phyloP scores from a whole-genome alignment of 2,329 filamentous ascomycete species.

The Talaromyces sp. region DNA sequence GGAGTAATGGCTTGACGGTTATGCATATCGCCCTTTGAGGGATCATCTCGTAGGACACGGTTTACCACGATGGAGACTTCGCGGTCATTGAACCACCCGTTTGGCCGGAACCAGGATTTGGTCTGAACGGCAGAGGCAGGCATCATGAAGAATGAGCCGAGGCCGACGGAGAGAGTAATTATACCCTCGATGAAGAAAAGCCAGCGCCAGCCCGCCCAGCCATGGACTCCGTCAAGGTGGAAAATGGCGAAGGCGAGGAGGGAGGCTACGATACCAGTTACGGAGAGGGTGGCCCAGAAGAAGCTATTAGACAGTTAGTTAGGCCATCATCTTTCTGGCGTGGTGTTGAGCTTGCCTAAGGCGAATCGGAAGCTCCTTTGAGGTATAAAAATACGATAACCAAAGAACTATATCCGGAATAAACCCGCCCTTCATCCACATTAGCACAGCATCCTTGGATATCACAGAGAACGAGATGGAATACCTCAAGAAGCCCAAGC shows the following conservation, averaged over 20 bases:
- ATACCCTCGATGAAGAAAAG: slow-evolving; percentile 15
- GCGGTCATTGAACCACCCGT: slow-evolving; percentile 35
- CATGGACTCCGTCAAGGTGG: slow-evolving; percentile 9
- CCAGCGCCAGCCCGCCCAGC: slow-evolving; percentile 10
- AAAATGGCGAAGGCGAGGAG: slow-evolving; percentile 15
- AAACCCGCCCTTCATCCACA: slow-evolving; percentile 31
- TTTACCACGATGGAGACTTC: slow-evolving; percentile 60
- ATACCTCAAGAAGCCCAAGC: slow-evolving; percentile 43
- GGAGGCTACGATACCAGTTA: slow-evolving; percentile 3
- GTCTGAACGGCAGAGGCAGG: slow-evolving; percentile 21
- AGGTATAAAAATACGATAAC: slow-evolving; percentile 16
- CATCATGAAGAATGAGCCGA: slow-evolving; percentile 40
- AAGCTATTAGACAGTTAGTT: neutral
- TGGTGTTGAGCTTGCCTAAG: neutral
- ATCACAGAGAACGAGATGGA: too few species aligned
- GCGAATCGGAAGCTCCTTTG: slow-evolving; percentile 7
- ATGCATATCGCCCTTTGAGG: slow-evolving; percentile 56
- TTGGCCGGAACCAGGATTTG: slow-evolving; percentile 22
- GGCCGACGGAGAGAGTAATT: slow-evolving; percentile 12
- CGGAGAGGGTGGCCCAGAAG: slow-evolving; percentile 13
- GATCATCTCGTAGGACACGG: slow-evolving; percentile 52
- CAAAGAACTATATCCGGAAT: slow-evolving; percentile 15
- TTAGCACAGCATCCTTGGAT: neutral
- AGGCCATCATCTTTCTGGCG: neutral
- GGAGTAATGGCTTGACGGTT: slow-evolving; percentile 51